A percentile compares a stretch with the other conserved stretches of the same genome.
Evolutionary conservation across 1,284 basidiomycete species (phyloP).

Genomic region (Trametes hirsuta): DNA sequence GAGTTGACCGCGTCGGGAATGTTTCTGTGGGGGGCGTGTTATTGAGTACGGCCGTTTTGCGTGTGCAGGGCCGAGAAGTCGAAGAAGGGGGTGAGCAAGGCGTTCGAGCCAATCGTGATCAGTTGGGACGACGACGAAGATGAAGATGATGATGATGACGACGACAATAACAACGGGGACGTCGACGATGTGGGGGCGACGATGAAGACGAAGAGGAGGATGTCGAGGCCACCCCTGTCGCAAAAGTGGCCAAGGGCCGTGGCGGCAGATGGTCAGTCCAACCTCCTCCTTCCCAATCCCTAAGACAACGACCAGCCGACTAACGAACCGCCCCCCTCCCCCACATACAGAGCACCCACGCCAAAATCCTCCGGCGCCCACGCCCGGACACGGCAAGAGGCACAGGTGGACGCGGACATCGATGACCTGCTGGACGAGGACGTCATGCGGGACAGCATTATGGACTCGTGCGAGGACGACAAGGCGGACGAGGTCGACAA

Average conservation of each 20-base stretch:
- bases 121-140: constrained; percentile 42
- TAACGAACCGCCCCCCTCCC: neutral
- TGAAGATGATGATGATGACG: constrained; percentile 31
- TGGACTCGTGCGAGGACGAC: constrained; percentile 33
- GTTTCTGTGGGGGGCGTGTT: neutral
- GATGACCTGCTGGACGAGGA: constrained; percentile 24
- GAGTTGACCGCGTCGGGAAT: constrained; percentile 17
- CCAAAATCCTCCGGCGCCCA: constrained; percentile 1
- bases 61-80: constrained; percentile 28
- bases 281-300: neutral
- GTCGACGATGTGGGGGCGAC: no score
- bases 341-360: neutral
- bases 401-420: constrained; percentile 24
- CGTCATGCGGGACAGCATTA: constrained; percentile 31
- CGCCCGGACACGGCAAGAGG: constrained; percentile 11
- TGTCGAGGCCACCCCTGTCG: constrained; percentile 36
- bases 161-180: neutral
- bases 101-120: constrained; percentile 22
- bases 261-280: constrained; percentile 11
- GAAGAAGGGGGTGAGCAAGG: constrained; percentile 31
- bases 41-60: neutral
- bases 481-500: constrained; percentile 36
- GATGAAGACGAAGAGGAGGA: constrained; percentile 38
- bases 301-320: neutral
- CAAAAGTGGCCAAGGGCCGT: constrained; percentile 12